Conservation (phyloP, 371 early-diverging fungal species). For the Nematocida displodere region DNA sequence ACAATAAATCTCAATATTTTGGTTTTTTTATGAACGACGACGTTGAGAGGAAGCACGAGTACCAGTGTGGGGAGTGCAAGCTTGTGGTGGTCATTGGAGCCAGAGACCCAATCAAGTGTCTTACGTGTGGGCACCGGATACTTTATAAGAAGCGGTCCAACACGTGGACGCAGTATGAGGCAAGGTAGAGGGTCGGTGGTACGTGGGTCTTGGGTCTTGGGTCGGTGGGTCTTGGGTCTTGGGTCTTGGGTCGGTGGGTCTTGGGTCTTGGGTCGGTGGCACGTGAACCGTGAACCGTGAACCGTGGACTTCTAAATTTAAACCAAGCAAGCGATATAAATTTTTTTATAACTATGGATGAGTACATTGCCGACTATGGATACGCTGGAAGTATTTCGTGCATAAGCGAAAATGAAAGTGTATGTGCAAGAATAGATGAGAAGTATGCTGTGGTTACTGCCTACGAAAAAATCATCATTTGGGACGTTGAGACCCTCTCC, state of each 20-base stretch:
- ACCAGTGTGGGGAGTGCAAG: slow-evolving; percentile 52
- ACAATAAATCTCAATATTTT: background rate
- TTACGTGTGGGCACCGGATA: slow-evolving; percentile 40
- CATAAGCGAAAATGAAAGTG: slow-evolving; percentile 23
- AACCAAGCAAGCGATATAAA: too few relatives aligned
- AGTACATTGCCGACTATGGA: slow-evolving; percentile 39
- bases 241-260: too few relatives aligned
- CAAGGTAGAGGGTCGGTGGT: slow-evolving; percentile 41
- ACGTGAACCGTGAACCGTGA: too few relatives aligned
- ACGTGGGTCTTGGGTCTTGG: too few relatives aligned
- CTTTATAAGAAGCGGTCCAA: slow-evolving; percentile 35
- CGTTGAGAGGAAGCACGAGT: slow-evolving; percentile 12
- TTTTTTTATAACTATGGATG: slow-evolving; percentile 43
- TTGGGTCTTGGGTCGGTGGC: too few relatives aligned
- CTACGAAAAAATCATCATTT: slow-evolving; percentile 32
- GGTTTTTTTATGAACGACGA: slow-evolving; percentile 32
- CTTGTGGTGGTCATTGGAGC: slow-evolving; percentile 19
- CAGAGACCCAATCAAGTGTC: slow-evolving; percentile 42
- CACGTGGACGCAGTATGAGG: slow-evolving; percentile 52
- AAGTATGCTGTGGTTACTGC: background rate
- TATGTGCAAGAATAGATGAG: background rate
- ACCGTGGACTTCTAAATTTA: too few relatives aligned
- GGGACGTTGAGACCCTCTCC: slow-evolving; percentile 27
- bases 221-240: too few relatives aligned
- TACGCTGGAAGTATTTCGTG: slow-evolving; percentile 21